A percentile compares a stretch with the other conserved stretches of the same genome.
These are phyloP conservation scores for Ophiostoma montium DNA, from an alignment of 2,329 filamentous ascomycete genomes.

Conservation along the genomic window DNA sequence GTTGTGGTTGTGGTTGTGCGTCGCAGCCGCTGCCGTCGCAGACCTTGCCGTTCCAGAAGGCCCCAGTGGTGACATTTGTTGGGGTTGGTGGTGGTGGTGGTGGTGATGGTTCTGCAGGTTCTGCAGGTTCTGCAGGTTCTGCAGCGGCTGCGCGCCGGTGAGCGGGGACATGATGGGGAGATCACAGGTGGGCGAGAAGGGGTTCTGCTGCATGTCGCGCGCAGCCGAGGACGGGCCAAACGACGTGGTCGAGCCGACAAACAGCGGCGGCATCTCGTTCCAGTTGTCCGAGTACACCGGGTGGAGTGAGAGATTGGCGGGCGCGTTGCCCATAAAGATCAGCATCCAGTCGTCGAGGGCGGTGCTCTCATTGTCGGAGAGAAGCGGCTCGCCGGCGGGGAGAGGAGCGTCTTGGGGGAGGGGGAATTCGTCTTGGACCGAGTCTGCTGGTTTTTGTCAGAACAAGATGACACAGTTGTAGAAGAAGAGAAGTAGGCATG, in stretches of 20 bases:
- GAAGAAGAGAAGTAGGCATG: constrained; percentile 13
- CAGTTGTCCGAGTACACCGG: constrained; percentile 36
- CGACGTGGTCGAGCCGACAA: constrained; percentile 52
- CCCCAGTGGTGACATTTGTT: neutral
- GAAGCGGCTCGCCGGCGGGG: constrained; percentile 48
- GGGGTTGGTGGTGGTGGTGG: constrained; percentile 9
- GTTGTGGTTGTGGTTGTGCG: neutral
- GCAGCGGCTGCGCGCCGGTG: neutral
- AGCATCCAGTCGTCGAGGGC: constrained; percentile 45
- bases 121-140: neutral
- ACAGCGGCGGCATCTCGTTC: constrained; percentile 46
- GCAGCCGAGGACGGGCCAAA: constrained; percentile 29
- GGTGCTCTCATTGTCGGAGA: constrained; percentile 47
- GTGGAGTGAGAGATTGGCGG: constrained; percentile 26
- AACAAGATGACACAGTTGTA: neutral
- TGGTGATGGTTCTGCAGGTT: neutral
- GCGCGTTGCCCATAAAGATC: constrained; percentile 35
- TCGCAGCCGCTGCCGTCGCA: constrained; percentile 2
- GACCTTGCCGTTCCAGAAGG: neutral
- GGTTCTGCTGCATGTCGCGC: neutral
- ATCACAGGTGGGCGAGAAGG: constrained; percentile 7
- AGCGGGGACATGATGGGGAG: constrained; percentile 11
- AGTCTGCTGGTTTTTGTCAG: constrained; percentile 26
- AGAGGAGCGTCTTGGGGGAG: constrained; percentile 36
- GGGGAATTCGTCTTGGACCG: constrained; percentile 26